Evolutionary conservation across 495 filamentous ascomycete species (phyloP).

Genomic region (Hamigera avellanea): DNA sequence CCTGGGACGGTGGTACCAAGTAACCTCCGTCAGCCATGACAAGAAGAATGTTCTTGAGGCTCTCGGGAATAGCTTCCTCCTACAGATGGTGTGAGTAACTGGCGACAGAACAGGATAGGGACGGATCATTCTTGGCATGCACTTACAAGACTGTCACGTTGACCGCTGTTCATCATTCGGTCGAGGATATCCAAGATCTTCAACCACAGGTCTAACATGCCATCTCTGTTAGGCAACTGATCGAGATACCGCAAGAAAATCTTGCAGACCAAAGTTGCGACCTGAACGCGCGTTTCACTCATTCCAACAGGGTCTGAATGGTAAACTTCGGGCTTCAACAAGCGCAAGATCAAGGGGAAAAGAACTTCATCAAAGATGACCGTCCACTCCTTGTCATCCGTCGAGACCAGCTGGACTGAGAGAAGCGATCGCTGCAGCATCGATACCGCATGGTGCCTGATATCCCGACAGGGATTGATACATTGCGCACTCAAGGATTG

Average conservation of each 20-base stretch:
- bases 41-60: constrained; percentile 88
- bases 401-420: constrained; percentile 63
- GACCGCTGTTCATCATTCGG: constrained; percentile 90
- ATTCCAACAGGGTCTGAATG: constrained; percentile 87
- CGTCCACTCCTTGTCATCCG: constrained; percentile 79
- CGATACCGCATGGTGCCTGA: constrained; percentile 79
- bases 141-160: constrained; percentile 78
- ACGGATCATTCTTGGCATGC: not conserved
- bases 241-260: constrained; percentile 93
- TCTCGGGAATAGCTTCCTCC: constrained; percentile 94
- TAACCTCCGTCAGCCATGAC: constrained; percentile 91
- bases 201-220: constrained; percentile 90
- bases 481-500: constrained; percentile 78
- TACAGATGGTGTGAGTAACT: constrained; percentile 23
- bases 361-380: constrained; percentile 91
- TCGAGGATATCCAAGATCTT: constrained; percentile 93
- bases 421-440: constrained; percentile 78
- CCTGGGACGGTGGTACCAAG: constrained; percentile 52
- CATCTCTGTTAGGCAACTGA: constrained; percentile 69
- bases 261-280: constrained; percentile 82
- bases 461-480: constrained; percentile 89
- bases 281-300: constrained; percentile 89
- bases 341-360: constrained; percentile 80
- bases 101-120: not conserved
- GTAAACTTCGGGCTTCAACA: constrained; percentile 93